Conservation (phyloP, 2,329 filamentous ascomycete species). For the Plenodomus biglobosus region DNA sequence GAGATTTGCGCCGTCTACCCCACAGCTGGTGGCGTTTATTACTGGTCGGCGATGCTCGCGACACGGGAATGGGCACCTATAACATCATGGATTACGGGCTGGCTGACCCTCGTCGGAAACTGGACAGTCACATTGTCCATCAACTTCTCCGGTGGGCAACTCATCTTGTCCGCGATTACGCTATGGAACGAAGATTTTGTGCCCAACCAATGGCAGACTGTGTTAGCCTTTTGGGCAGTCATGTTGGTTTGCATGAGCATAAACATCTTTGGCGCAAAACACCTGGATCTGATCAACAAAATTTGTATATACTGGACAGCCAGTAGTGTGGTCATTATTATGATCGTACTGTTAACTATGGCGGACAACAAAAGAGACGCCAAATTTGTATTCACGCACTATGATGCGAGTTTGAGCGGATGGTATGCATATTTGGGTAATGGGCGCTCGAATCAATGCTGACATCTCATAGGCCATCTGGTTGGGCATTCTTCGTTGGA, state of each 20-base stretch:
- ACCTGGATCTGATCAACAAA: slow-evolving; percentile 70
- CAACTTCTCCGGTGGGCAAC: slow-evolving; percentile 67
- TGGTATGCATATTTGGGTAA: slow-evolving; percentile 51
- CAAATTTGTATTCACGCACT: slow-evolving; percentile 68
- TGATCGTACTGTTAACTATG: slow-evolving; percentile 65
- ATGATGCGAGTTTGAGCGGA: slow-evolving; percentile 65
- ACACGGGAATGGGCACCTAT: slow-evolving; percentile 67
- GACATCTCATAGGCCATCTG: slow-evolving; percentile 53
- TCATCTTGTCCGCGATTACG: slow-evolving; percentile 68
- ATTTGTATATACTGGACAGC: slow-evolving; percentile 73
- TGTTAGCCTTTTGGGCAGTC: slow-evolving; percentile 71
- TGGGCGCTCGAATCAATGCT: not conserved
- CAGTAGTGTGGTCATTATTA: slow-evolving; percentile 66
- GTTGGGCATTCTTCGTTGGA: slow-evolving; percentile 74
- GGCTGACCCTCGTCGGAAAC: slow-evolving; percentile 72
- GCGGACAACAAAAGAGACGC: slow-evolving; percentile 59
- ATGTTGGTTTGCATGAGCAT: slow-evolving; percentile 65
- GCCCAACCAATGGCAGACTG: slow-evolving; percentile 68
- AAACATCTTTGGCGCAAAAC: slow-evolving; percentile 65
- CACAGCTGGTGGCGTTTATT: slow-evolving; percentile 74
- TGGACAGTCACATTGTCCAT: slow-evolving; percentile 67
- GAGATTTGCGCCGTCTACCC: slow-evolving; percentile 77
- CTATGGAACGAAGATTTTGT: slow-evolving; percentile 70
- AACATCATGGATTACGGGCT: slow-evolving; percentile 69
- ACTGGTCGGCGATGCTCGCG: slow-evolving; percentile 67